Percentiles rank a stretch among this genome's conserved stretches.
phyloP scores from a whole-genome alignment of 2,329 filamentous ascomycete genomes.

The Cercospora zeae-maydis region DNA sequence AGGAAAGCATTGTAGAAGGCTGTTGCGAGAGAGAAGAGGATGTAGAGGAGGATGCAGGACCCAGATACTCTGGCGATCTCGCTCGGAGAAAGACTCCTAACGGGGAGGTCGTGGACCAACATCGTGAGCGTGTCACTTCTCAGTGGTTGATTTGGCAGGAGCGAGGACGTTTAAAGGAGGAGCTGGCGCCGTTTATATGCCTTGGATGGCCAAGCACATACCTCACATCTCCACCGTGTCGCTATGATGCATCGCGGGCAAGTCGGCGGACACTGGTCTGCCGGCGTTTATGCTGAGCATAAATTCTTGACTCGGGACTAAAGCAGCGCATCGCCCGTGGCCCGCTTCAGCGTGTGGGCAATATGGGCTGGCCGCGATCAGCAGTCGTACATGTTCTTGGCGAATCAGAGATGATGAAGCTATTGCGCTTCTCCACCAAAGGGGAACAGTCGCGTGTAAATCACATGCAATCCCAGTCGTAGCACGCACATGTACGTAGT shows the following conservation, averaged over 20 bases:
- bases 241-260: background rate
- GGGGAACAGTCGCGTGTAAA: background rate
- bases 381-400: background rate
- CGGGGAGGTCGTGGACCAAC: background rate
- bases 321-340: background rate
- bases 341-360: background rate
- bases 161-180: background rate
- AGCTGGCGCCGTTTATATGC: background rate
- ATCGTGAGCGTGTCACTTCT: background rate
- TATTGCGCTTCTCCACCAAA: background rate
- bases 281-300: background rate
- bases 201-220: background rate
- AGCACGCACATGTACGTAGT: background rate
- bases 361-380: background rate
- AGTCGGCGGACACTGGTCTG: background rate
- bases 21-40: conserved; percentile 16
- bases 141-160: background rate
- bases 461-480: background rate
- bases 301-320: background rate
- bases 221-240: background rate
- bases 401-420: background rate
- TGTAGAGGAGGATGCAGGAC: conserved; percentile 14
- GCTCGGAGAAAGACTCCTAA: background rate
- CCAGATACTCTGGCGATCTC: background rate
- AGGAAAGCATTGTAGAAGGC: conserved; percentile 42